These are phyloP conservation scores for Tetrapisispora namnaoensis DNA, from an alignment of 805 yeast genomes.

Conservation along the genomic window DNA sequence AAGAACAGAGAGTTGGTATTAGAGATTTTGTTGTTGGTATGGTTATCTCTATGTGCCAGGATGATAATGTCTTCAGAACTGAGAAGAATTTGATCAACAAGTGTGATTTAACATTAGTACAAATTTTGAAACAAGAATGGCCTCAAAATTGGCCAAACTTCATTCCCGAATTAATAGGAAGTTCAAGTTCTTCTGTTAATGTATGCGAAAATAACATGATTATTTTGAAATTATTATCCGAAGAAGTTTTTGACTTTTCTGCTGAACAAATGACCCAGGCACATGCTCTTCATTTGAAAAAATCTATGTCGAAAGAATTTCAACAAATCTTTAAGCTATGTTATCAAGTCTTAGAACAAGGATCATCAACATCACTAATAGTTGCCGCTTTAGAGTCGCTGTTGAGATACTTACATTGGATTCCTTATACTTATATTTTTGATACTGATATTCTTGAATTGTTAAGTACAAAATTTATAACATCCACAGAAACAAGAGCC, in stretches of 20 bases:
- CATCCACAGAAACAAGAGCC: slow-evolving; percentile 71
- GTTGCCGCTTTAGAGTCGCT: slow-evolving; percentile 76
- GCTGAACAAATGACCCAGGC: slow-evolving; percentile 96
- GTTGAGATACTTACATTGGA: slow-evolving; percentile 86
- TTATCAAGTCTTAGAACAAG: slow-evolving; percentile 84
- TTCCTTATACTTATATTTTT: slow-evolving; percentile 81
- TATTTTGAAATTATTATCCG: slow-evolving; percentile 77
- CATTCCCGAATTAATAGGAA: slow-evolving; percentile 82
- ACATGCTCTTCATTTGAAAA: slow-evolving; percentile 72
- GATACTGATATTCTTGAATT: slow-evolving; percentile 72
- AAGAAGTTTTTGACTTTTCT: slow-evolving; percentile 93
- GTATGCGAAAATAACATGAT: slow-evolving; percentile 98
- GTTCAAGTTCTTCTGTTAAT: slow-evolving; percentile 75
- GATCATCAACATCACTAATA: slow-evolving; percentile 73
- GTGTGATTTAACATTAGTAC: slow-evolving; percentile 88
- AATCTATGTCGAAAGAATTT: slow-evolving; percentile 80
- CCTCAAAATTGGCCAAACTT: slow-evolving; percentile 98
- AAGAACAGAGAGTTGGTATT: slow-evolving; percentile 82
- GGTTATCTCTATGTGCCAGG: slow-evolving; percentile 86
- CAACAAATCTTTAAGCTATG: slow-evolving; percentile 89
- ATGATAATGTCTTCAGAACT: slow-evolving; percentile 56
- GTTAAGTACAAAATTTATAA: slow-evolving; percentile 66
- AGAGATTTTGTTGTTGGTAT: slow-evolving; percentile 88
- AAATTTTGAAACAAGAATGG: slow-evolving; percentile 96
- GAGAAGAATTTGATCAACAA: slow-evolving; percentile 83